These are phyloP conservation scores for Cenchrus purpureus DNA, from an alignment of 176 grass and related monocot genomes.

Conservation along the genomic window DNA sequence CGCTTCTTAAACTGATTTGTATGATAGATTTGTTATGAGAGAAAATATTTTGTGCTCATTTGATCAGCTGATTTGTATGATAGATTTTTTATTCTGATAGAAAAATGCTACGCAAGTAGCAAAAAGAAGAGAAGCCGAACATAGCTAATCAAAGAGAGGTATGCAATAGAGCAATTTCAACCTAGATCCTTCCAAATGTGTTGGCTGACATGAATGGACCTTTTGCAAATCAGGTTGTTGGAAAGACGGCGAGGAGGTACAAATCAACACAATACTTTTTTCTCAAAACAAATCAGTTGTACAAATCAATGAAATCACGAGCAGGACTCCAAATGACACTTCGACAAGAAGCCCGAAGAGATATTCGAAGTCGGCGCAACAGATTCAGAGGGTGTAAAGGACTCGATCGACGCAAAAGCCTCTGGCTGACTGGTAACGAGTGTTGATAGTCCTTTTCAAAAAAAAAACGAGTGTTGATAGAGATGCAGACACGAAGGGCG, in stretches of 20 bases:
- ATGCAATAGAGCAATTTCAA: slow-evolving; percentile 9
- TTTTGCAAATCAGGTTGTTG: slow-evolving; percentile 57
- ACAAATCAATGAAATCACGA: too few species aligned
- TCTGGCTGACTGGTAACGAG: slow-evolving; percentile 32
- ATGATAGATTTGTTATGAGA: too few species aligned
- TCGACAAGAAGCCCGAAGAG: slow-evolving; percentile 96
- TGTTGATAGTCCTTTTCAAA: not conserved
- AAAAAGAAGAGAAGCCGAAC: too few species aligned
- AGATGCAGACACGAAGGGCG: slow-evolving; percentile 16
- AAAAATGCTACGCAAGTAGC: too few species aligned
- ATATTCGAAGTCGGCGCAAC: slow-evolving; percentile 61
- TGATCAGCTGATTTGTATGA: too few species aligned
- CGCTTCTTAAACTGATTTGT: slow-evolving; percentile 62
- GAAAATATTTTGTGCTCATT: too few species aligned
- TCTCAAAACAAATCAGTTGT: too few species aligned
- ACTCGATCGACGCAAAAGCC: not conserved
- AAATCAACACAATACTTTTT: too few species aligned
- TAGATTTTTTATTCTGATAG: too few species aligned
- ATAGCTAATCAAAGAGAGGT: slow-evolving; percentile 68
- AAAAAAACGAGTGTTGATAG: slow-evolving; percentile 15
- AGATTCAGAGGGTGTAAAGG: slow-evolving; percentile 39
- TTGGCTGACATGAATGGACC: not conserved
- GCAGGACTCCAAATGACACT: slow-evolving; percentile 91
- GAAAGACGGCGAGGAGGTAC: slow-evolving; percentile 75
- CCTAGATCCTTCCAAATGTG: not conserved